Evolutionary conservation across 331 rosid species (phyloP), one percentile per base, ranked within the genome.

Genomic region (Malus hybrid): DNA sequence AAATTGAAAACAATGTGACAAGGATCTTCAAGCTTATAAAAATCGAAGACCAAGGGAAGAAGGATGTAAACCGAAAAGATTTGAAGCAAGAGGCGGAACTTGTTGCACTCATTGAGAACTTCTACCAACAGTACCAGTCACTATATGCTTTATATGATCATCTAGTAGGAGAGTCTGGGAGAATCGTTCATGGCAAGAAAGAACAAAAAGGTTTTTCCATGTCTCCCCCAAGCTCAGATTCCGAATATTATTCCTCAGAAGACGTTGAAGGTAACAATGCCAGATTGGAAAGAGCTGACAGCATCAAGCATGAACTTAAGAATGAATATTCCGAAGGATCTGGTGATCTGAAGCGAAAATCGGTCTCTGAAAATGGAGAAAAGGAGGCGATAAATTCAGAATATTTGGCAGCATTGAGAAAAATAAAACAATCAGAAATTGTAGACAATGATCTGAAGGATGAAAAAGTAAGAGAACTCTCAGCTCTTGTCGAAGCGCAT

Each of bases 171-270:
- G 91, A 83, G 75, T 71, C 87, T 10, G 73, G 63, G 39, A 84
- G 68, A 78, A 19, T 68, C 15, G 57, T 61, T 63, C 80, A 74
- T 13, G 77, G 66, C 62, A 36, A 71, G 52, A 44, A 18, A 19
- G 80, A 68, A 32, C 70, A 64, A 24, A 75, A 63, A n/a, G 70
- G 69, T 69, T 73, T 75, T 14, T 57, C 80, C 56, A 12, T 67
- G 16, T 83, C 88, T 75, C 78, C 87, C 55, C 74, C 85, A 48
- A 73, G 90, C 75, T 90, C 92, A 12, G 94, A 90, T 7, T 81
- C 87, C 0, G 94, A 88, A 19, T 86, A 90, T 63, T 88, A 76
- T 72, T 88, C 93, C 42, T 86, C 98, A 0, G 94, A 93, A 52
- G 93, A 89, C 68, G 28, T 39, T 28, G 89, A 86, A 22, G 34